phyloP scores from a whole-genome alignment of 2,329 filamentous ascomycete genomes.

The Ilyonectria destructans region DNA sequence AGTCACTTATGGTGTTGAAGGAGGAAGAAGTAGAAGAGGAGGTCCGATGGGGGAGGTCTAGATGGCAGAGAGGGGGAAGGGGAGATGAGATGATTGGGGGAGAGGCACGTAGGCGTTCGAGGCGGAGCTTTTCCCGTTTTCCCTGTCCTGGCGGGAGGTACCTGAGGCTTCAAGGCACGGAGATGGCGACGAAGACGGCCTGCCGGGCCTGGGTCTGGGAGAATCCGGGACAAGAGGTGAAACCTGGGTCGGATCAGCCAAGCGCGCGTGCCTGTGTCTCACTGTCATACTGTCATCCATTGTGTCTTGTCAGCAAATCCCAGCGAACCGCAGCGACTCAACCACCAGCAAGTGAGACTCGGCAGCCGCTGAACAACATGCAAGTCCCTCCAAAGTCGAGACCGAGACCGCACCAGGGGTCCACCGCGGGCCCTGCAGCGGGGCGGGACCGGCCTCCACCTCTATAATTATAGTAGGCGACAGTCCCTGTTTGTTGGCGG shows the following conservation, averaged over 20 bases:
- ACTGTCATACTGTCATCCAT: background rate
- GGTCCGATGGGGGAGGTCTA: background rate
- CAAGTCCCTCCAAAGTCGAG: conserved; percentile 16
- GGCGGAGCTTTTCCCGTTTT: conserved; percentile 16
- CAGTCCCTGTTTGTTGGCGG: conserved; percentile 25
- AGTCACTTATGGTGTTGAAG: conserved; percentile 10
- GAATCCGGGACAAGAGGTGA: conserved; percentile 2
- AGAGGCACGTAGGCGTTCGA: conserved; percentile 10
- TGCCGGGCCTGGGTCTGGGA: background rate
- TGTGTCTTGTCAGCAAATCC: conserved; percentile 2
- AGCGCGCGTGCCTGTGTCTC: conserved; percentile 2
- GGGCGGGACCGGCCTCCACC: conserved; percentile 16
- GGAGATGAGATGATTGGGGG: conserved; percentile 29
- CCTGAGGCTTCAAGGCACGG: conserved; percentile 11
- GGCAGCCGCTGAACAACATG: background rate
- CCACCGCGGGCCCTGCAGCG: conserved; percentile 23
- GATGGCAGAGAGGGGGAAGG: conserved; percentile 12
- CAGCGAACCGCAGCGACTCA: conserved; percentile 10
- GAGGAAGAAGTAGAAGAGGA: conserved; percentile 1
- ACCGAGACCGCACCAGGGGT: conserved; percentile 10
- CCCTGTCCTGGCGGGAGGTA: conserved; percentile 1
- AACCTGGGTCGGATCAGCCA: conserved; percentile 3
- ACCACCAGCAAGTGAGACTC: background rate
- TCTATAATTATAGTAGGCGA: conserved; percentile 32
- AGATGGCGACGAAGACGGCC: background rate